phyloP scores from a whole-genome alignment of 257 asterid genomes.

The Solanum piurae region DNA sequence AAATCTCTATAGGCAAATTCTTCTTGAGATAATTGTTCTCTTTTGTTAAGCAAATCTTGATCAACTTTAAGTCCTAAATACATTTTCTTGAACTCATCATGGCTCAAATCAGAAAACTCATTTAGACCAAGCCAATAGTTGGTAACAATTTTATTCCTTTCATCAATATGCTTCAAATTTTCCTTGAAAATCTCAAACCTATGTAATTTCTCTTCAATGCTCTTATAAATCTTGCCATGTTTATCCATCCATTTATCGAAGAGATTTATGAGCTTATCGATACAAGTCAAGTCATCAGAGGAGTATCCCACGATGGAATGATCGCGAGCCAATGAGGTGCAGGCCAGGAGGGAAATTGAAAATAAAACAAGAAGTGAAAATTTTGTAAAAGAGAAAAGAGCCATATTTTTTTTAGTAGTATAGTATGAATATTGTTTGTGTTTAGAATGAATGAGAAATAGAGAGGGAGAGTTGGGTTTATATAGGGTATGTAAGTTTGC shows the following conservation, averaged over 20 bases:
- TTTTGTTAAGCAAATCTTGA: not conserved
- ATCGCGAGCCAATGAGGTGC: constrained; percentile 21
- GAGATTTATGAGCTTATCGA: constrained; percentile 47
- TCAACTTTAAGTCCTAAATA: constrained; percentile 44
- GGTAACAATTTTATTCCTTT: constrained; percentile 34
- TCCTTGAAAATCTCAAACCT: constrained; percentile 64
- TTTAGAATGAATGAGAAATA: constrained; percentile 6
- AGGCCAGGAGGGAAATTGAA: constrained; percentile 9
- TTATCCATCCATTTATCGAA: constrained; percentile 50
- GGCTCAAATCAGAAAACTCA: constrained; percentile 56
- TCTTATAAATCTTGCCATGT: constrained; percentile 38
- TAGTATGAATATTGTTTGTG: constrained; percentile 7
- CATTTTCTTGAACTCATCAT: constrained; percentile 49
- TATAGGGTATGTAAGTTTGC: constrained; percentile 9
- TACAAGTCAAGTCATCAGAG: constrained; percentile 39
- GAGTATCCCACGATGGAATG: constrained; percentile 54
- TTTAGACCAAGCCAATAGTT: constrained; percentile 64
- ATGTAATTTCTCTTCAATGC: constrained; percentile 48
- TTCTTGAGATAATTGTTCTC: constrained; percentile 12
- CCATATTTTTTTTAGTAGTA: constrained; percentile 19
- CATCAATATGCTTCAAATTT: constrained; percentile 53
- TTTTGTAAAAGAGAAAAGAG: constrained; percentile 17
- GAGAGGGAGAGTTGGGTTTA: constrained; percentile 8
- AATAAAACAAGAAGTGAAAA: constrained; percentile 19
- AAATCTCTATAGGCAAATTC: constrained; percentile 30